Evolutionary conservation across 352 stramenopile genomes (phyloP), one percentile per base, ranked within the genome.

Genomic region (Pythium plurisporium): DNA sequence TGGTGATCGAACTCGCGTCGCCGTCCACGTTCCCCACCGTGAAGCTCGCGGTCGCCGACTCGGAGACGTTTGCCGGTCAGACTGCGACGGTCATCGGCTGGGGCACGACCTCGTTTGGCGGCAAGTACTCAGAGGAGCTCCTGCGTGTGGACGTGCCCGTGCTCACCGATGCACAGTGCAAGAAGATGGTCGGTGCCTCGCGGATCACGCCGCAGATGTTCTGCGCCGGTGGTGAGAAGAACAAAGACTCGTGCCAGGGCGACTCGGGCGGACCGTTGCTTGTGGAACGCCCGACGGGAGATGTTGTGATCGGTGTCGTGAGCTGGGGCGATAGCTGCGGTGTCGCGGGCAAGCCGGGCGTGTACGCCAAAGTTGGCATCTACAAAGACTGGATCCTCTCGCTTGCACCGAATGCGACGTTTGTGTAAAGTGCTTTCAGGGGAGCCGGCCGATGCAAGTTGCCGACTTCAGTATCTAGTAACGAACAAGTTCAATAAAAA

Each of bases 261-360:
- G 41, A 47, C 41, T 47, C 41, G 22, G 42, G 42, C 26, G 42
- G 42, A 9, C 42, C 42, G 42, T 11, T 49, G 5, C 5, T 49
- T 9, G 23, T 49, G 5, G 42, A 49, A 25, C 7, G 7, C 7
- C 7, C 7, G n/a, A n/a, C n/a, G 7, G 31, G 34, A n/a, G 54
- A 65, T 14, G 56, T 67, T 25, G 31, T 72, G n/a, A 26, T 61
- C 22, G 69, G 65, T 34, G 48, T 74, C 14, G 60, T 68, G 2
- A 69, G 53, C 36, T 76, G 69, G 69, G 65, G 65, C n/a, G 41
- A 59, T 19, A 62, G 62, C 11, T 76, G 69, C 54, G 69, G 61
- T 4, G 7, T 14, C 5, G 15, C 62, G 0, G 65, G 62, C 37
- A 38, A 59, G 29, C 67, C 67, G 6, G 69, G 65, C n/a, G 65